Percentiles rank a stretch among this genome's conserved stretches.
Evolutionary conservation across 306 rosid genomes (phyloP).

Genomic region (Inga laurina): DNA sequence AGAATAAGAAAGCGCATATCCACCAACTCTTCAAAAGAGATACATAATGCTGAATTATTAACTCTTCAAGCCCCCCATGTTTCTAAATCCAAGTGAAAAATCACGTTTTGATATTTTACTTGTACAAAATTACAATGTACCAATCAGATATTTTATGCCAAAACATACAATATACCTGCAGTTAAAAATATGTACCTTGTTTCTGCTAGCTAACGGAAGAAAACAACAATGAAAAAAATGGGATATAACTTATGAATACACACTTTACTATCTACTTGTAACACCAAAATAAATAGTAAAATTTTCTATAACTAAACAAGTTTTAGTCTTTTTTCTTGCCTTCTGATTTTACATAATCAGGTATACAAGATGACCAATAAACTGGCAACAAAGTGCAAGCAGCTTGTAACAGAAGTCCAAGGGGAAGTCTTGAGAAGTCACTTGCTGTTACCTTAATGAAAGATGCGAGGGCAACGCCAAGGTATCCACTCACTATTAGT

Average conservation of each 20-base stretch:
- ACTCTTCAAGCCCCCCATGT: background rate
- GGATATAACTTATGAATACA: slow-evolving; percentile 2
- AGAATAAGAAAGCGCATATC: background rate
- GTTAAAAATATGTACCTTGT: background rate
- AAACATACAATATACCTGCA: background rate
- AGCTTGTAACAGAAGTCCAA: slow-evolving; percentile 69
- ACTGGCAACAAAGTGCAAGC: slow-evolving; percentile 69
- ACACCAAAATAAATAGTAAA: background rate
- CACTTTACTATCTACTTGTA: background rate
- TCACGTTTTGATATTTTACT: background rate
- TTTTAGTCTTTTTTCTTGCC: slow-evolving; percentile 37
- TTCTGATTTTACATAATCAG: slow-evolving; percentile 52
- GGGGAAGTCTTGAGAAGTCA: slow-evolving; percentile 79
- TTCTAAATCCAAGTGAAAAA: background rate
- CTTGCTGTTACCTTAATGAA: slow-evolving; percentile 58
- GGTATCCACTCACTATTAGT: slow-evolving; percentile 78
- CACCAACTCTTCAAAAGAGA: background rate
- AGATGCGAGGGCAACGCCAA: slow-evolving; percentile 82
- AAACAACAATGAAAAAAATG: slow-evolving; percentile 6
- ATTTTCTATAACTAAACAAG: background rate
- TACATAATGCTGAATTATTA: background rate
- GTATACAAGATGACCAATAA: slow-evolving; percentile 78
- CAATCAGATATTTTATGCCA: background rate
- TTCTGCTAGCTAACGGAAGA: slow-evolving; percentile 6
- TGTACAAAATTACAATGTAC: background rate